phyloP scores from a whole-genome alignment of 371 early-diverging fungal genomes.

The Mycotypha africana region DNA sequence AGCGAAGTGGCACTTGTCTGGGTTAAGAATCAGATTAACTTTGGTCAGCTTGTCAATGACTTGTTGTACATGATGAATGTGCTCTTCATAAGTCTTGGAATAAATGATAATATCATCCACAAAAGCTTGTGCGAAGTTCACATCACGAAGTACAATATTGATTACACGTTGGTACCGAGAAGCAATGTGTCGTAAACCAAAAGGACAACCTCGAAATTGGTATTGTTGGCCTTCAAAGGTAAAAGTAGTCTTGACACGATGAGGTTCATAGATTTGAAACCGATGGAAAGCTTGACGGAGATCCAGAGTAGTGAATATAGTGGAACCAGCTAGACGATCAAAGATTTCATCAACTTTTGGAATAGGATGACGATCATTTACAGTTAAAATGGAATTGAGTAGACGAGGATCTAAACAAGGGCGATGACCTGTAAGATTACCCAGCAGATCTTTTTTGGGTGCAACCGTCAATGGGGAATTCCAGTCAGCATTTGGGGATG shows the following conservation, averaged over 20 bases:
- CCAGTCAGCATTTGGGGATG: constrained; percentile 4
- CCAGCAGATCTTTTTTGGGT: constrained; percentile 5
- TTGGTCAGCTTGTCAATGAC: constrained; percentile 5
- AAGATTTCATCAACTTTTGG: constrained; percentile 6
- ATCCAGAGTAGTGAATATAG: constrained; percentile 4
- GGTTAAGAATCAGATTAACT: constrained; percentile 11
- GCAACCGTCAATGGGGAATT: constrained; percentile 7
- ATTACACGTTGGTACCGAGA: constrained; percentile 2
- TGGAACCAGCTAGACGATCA: not conserved
- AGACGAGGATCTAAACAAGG: constrained; percentile 1
- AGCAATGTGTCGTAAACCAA: constrained; percentile 4
- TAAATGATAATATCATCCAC: constrained; percentile 11
- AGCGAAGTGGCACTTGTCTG: constrained; percentile 12
- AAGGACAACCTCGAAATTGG: constrained; percentile 5
- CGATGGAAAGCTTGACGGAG: constrained; percentile 1
- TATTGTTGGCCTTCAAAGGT: constrained; percentile 9
- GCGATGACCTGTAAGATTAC: constrained; percentile 2
- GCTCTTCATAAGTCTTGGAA: constrained; percentile 1
- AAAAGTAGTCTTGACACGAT: constrained; percentile 6
- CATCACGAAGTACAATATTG: constrained; percentile 4
- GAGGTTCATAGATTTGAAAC: not conserved
- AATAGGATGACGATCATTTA: not conserved
- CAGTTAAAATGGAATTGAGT: constrained; percentile 2
- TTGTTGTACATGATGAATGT: constrained; percentile 4
- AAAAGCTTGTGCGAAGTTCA: constrained; percentile 1